Evolutionary conservation across 2,329 filamentous ascomycete species (phyloP).

Genomic region (Botrytis elliptica): DNA sequence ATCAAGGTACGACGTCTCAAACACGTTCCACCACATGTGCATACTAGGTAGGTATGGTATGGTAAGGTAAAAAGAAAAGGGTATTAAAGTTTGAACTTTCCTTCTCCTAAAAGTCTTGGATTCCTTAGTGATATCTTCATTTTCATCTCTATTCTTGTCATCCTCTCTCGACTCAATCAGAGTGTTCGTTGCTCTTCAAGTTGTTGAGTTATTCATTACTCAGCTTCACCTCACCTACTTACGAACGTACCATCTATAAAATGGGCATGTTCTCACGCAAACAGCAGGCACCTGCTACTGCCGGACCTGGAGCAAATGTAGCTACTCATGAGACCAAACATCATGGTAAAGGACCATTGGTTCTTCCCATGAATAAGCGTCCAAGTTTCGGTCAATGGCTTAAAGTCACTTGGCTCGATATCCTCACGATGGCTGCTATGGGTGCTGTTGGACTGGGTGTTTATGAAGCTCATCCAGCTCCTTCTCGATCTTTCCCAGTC

Average conservation of each 20-base stretch:
- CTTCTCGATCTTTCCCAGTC: conserved; percentile 68
- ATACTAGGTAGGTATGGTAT: too few species aligned
- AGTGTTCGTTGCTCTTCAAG: neutral
- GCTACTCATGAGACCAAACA: conserved; percentile 1
- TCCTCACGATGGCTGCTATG: conserved; percentile 65
- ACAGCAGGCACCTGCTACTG: neutral
- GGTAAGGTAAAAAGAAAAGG: neutral
- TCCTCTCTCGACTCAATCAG: neutral
- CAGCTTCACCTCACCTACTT: neutral
- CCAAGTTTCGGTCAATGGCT: conserved; percentile 69
- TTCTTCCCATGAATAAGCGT: conserved; percentile 47
- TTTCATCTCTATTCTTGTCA: neutral
- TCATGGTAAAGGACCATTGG: conserved; percentile 25
- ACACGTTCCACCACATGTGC: neutral
- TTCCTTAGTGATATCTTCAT: neutral
- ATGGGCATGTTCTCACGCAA: conserved; percentile 20
- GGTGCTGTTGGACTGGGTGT: conserved; percentile 66
- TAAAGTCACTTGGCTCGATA: conserved; percentile 64
- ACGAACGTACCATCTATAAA: neutral
- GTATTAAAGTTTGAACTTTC: conserved; percentile 8
- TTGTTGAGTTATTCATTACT: neutral
- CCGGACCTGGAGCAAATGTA: conserved; percentile 9
- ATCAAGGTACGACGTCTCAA: neutral
- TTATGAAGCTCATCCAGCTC: conserved; percentile 63
- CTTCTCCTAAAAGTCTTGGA: neutral